These are phyloP conservation scores for Tuber magnatum DNA, from an alignment of 495 filamentous ascomycete genomes.

Conservation along the genomic window DNA sequence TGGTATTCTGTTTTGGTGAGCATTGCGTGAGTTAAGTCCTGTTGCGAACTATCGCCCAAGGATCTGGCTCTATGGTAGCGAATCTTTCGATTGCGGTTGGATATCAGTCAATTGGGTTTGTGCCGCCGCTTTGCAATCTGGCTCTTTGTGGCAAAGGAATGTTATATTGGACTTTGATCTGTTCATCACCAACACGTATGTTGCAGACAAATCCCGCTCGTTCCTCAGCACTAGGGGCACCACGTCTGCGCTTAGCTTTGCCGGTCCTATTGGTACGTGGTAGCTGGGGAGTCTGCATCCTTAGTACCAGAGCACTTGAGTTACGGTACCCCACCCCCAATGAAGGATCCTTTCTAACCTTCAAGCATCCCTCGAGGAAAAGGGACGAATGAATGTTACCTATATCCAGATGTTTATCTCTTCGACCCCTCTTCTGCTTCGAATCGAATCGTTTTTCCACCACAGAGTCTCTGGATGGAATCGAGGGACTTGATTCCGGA, in stretches of 20 bases:
- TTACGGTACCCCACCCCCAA: neutral
- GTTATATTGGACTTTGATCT: neutral
- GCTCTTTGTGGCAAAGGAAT: neutral
- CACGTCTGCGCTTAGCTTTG: neutral
- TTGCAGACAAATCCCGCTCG: neutral
- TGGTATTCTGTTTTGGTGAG: neutral
- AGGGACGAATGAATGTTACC: neutral
- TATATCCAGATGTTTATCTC: neutral
- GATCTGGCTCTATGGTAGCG: neutral
- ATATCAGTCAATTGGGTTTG: neutral
- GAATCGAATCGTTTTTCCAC: neutral
- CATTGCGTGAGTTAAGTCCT: neutral
- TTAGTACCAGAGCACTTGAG: neutral
- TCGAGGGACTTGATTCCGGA: neutral
- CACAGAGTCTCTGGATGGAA: neutral
- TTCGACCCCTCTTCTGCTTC: neutral
- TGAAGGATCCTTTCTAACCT: neutral
- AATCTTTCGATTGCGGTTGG: constrained; percentile 2
- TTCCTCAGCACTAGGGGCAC: neutral
- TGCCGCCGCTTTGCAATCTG: neutral
- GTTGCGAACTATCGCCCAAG: neutral
- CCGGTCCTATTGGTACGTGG: neutral
- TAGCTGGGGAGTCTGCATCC: neutral
- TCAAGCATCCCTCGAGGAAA: neutral
- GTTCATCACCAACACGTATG: constrained; percentile 2